These are phyloP conservation scores for Vicia sativa DNA, from an alignment of 306 rosid genomes.

Conservation along the genomic window DNA sequence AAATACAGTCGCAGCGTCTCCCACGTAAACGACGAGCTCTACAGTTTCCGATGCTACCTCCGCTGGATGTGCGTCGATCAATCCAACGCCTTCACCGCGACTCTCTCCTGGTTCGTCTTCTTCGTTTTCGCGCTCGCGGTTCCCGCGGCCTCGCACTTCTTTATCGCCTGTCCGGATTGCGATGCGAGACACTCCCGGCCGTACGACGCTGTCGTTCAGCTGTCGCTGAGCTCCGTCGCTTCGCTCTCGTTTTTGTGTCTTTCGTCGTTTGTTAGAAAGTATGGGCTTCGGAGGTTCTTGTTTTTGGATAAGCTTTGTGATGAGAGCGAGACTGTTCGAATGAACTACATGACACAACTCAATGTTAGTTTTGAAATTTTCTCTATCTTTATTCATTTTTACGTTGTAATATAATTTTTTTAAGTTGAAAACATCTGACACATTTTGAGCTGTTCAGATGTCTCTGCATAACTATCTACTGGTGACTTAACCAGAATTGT, in stretches of 20 bases:
- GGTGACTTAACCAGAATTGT: no score
- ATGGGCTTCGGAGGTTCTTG: conserved; percentile 70
- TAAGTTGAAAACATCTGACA: no score
- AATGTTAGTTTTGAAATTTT: conserved; percentile 71
- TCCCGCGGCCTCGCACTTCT: conserved; percentile 69
- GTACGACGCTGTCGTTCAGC: conserved; percentile 67
- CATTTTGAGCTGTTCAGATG: no score
- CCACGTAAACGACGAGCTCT: conserved; percentile 68
- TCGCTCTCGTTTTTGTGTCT: conserved; percentile 74
- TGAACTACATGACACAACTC: conserved; percentile 67
- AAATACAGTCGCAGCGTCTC: conserved; percentile 52
- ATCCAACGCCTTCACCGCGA: conserved; percentile 56
- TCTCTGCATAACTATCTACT: no score
- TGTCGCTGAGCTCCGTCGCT: conserved; percentile 68
- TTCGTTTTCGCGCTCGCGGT: conserved; percentile 58
- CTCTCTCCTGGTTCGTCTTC: conserved; percentile 74
- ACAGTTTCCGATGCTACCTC: conserved; percentile 69
- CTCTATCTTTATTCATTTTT: no score
- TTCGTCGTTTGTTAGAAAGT: conserved; percentile 58
- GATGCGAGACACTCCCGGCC: conserved; percentile 71
- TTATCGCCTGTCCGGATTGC: conserved; percentile 64
- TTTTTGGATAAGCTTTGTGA: conserved; percentile 82
- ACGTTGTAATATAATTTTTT: neutral
- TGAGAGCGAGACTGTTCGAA: conserved; percentile 75
- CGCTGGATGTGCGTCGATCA: conserved; percentile 97